phyloP scores from a whole-genome alignment of 2,329 filamentous ascomycete genomes.

The Falciphora oryzae region DNA sequence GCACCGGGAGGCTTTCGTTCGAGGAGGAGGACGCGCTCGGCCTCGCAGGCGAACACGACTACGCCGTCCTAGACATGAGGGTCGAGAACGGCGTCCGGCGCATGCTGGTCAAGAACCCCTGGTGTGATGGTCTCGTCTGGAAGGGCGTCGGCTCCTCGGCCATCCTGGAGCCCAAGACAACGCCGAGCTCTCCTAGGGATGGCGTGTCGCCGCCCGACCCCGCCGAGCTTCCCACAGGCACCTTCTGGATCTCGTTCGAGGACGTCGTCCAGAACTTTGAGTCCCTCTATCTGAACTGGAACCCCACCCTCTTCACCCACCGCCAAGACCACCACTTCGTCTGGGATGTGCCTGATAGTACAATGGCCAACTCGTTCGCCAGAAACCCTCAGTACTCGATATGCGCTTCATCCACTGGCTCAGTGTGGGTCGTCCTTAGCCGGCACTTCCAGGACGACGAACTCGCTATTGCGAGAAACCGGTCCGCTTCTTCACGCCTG shows the following conservation, averaged over 20 bases:
- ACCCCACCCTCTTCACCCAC: constrained; percentile 72
- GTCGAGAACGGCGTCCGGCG: constrained; percentile 59
- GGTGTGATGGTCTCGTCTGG: constrained; percentile 78
- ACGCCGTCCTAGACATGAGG: constrained; percentile 74
- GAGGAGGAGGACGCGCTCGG: constrained; percentile 76
- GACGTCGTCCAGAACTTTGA: constrained; percentile 89
- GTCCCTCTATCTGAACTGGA: constrained; percentile 97
- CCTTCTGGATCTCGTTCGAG: constrained; percentile 89
- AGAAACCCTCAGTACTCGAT: constrained; percentile 70
- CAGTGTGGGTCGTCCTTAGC: constrained; percentile 78
- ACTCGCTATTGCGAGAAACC: constrained; percentile 47
- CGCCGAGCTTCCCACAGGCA: constrained; percentile 51
- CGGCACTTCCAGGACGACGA: constrained; percentile 76
- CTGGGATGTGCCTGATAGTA: constrained; percentile 58
- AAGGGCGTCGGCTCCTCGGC: constrained; percentile 43
- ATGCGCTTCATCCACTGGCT: constrained; percentile 49
- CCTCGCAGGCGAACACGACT: constrained; percentile 86
- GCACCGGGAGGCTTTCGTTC: constrained; percentile 74
- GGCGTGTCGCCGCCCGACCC: constrained; percentile 17
- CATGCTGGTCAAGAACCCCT: constrained; percentile 90
- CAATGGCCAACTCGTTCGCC: constrained; percentile 48
- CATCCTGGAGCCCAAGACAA: constrained; percentile 14
- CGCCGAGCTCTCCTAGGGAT: constrained; percentile 14
- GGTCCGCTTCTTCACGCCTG: constrained; percentile 15
- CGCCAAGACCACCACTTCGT: constrained; percentile 86